A percentile compares a stretch with the other conserved stretches of the same genome.
Conservation (phyloP, 2,329 filamentous ascomycete genomes). For the Thielaviopsis ethacetica region DNA sequence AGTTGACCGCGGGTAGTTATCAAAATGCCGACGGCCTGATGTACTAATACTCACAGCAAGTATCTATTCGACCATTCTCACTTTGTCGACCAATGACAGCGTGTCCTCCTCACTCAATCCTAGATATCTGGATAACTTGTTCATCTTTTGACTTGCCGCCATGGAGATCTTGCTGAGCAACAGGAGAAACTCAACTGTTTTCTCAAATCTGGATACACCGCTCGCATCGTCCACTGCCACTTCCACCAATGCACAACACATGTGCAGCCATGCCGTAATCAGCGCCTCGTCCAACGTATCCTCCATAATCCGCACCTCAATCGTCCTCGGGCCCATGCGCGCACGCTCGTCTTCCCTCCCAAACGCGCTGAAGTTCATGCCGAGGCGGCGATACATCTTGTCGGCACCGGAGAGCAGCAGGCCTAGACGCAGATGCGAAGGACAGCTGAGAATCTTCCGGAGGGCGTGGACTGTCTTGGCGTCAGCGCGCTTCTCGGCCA, state of each 20-base stretch:
- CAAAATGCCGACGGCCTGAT: too few relatives aligned
- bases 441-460: conserved; percentile 18
- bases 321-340: conserved; percentile 19
- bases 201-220: background rate
- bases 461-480: conserved; percentile 14
- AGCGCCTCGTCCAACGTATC: conserved; percentile 18
- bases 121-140: background rate
- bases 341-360: conserved; percentile 22
- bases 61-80: background rate
- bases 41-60: too few relatives aligned
- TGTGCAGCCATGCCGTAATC: conserved; percentile 21
- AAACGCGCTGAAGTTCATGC: conserved; percentile 26
- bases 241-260: conserved; percentile 20
- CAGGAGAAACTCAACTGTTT: background rate
- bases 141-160: background rate
- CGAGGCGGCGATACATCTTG: conserved; percentile 21
- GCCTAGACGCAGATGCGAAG: conserved; percentile 19
- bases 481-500: background rate
- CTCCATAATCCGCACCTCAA: conserved; percentile 25
- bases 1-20: too few relatives aligned
- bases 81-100: background rate
- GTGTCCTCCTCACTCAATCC: background rate
- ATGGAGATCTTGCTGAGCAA: background rate
- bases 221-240: conserved; percentile 14
- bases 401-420: conserved; percentile 21